Conservation (phyloP, 2,329 filamentous ascomycete genomes). For the Ilyonectria sp. region DNA sequence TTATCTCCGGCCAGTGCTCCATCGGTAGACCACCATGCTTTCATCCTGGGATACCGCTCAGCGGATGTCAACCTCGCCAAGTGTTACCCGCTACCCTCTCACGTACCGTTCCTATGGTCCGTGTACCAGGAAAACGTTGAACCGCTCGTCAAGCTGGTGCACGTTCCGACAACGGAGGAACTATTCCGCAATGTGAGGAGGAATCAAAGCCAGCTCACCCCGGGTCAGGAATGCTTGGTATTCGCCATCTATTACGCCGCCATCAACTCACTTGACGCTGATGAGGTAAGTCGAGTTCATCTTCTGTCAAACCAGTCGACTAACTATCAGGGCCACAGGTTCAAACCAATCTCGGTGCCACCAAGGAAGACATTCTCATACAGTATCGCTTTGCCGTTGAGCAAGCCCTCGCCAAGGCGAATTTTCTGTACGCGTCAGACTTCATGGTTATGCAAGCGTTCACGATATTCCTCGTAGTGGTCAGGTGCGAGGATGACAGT, state of each 20-base stretch:
- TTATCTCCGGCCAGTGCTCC: constrained; percentile 55
- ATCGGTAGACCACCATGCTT: constrained; percentile 75
- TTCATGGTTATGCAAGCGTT: constrained; percentile 72
- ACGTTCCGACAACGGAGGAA: constrained; percentile 76
- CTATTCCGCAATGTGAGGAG: constrained; percentile 73
- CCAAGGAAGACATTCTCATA: constrained; percentile 61
- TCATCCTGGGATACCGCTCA: constrained; percentile 81
- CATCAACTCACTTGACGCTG: constrained; percentile 72
- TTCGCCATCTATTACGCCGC: constrained; percentile 75
- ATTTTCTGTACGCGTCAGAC: constrained; percentile 71
- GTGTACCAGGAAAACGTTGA: constrained; percentile 82
- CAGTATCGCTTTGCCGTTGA: constrained; percentile 70
- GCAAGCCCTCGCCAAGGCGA: constrained; percentile 70
- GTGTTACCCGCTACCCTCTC: constrained; percentile 76
- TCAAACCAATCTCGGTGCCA: constrained; percentile 58
- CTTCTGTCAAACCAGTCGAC: constrained; percentile 13
- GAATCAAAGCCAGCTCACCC: constrained; percentile 70
- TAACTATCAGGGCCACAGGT: constrained; percentile 33
- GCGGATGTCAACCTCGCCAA: constrained; percentile 76
- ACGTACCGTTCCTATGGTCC: constrained; percentile 78
- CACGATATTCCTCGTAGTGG: constrained; percentile 67
- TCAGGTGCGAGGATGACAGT: constrained; percentile 63
- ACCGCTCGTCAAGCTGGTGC: constrained; percentile 79
- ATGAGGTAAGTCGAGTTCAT: constrained; percentile 62
- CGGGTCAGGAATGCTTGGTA: constrained; percentile 72